Conservation (phyloP, 169 alveolate genomes). For the Hepatocystis sp. region DNA sequence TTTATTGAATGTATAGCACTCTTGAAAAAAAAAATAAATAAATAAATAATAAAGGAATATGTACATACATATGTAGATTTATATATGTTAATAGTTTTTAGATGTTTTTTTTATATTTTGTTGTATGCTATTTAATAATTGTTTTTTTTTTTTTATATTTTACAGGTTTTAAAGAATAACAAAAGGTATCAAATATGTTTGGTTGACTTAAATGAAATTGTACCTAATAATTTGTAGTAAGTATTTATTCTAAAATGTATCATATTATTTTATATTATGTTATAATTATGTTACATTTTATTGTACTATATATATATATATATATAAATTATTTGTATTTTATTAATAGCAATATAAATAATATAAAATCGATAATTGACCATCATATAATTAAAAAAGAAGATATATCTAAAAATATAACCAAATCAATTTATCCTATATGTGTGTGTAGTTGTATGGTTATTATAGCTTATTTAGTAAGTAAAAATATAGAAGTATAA, state of each 20-base stretch:
- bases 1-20: slow-evolving; percentile 45
- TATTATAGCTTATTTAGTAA: slow-evolving; percentile 72
- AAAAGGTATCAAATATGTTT: slow-evolving; percentile 48
- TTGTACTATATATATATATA: not conserved
- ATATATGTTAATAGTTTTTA: slow-evolving; percentile 6
- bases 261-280: no score
- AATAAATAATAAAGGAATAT: no score
- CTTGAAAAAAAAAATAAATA: not conserved
- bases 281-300: no score
- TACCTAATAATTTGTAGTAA: slow-evolving; percentile 33
- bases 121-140: no score
- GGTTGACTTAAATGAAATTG: slow-evolving; percentile 68
- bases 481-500: slow-evolving; percentile 2
- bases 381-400: slow-evolving; percentile 64
- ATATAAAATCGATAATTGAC: slow-evolving; percentile 69
- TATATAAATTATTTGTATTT: slow-evolving; percentile 5
- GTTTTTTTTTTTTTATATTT: slow-evolving; percentile 1
- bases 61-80: no score
- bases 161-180: slow-evolving; percentile 56
- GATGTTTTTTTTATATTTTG: not conserved
- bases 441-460: slow-evolving; percentile 75
- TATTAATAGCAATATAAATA: slow-evolving; percentile 25
- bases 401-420: slow-evolving; percentile 25
- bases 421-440: slow-evolving; percentile 69
- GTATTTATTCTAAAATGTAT: not conserved